A percentile compares a stretch with the other conserved stretches of the same genome.
Evolutionary conservation across 2,329 filamentous ascomycete species (phyloP).

Genomic region (Stachybotrys chartarum): DNA sequence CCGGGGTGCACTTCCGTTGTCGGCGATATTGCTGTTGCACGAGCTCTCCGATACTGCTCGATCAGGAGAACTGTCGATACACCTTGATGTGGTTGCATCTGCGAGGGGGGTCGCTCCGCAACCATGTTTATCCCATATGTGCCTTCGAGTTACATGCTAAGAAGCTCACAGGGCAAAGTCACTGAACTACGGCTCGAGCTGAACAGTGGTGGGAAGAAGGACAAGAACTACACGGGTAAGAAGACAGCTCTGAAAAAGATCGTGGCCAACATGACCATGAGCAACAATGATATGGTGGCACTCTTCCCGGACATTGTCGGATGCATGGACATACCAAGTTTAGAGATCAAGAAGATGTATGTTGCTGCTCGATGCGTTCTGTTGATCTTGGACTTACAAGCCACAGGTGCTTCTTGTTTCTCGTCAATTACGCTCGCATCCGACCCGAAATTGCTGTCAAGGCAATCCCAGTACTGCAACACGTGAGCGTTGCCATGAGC

Average conservation of each 20-base stretch:
- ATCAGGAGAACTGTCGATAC: too few relatives aligned
- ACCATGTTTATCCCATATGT: constrained; percentile 49
- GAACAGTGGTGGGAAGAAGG: constrained; percentile 90
- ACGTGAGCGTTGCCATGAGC: constrained; percentile 41
- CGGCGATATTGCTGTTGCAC: too few relatives aligned
- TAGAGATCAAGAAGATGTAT: constrained; percentile 99
- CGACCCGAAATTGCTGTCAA: constrained; percentile 92
- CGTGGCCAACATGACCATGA: constrained; percentile 99
- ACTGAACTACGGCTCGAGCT: constrained; percentile 93
- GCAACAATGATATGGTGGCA: constrained; percentile 99
- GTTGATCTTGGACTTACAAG: constrained; percentile 4
- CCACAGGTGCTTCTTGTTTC: constrained; percentile 86
- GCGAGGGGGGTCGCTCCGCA: constrained; percentile 8
- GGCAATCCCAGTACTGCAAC: constrained; percentile 78
- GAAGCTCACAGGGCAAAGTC: constrained; percentile 84
- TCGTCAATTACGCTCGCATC: constrained; percentile 94
- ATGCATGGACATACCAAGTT: constrained; percentile 88
- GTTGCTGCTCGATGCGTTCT: constrained; percentile 16
- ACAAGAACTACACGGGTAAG: constrained; percentile 91
- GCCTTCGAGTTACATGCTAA: constrained; percentile 45
- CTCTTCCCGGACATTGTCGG: constrained; percentile 91
- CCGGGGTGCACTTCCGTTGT: too few relatives aligned
- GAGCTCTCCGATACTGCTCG: too few relatives aligned
- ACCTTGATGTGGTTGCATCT: neutral
- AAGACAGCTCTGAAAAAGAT: constrained; percentile 99